These are phyloP conservation scores for Bimuria novae-zelandiae DNA, from an alignment of 2,329 filamentous ascomycete genomes.

Conservation along the genomic window DNA sequence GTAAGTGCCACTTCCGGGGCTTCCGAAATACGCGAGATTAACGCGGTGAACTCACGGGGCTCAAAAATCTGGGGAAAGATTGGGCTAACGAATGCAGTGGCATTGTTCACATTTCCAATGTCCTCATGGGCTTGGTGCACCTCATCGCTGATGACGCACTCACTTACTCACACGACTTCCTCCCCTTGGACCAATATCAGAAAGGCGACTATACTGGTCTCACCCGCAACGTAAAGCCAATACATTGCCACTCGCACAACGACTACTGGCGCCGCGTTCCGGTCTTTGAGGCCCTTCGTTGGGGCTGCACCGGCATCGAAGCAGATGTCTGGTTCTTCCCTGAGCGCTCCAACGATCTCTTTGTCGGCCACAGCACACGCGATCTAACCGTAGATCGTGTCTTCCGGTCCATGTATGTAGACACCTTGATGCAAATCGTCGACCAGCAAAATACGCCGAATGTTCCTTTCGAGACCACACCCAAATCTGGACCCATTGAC, in stretches of 20 bases:
- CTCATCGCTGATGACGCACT: conserved; percentile 44
- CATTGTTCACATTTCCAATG: conserved; percentile 48
- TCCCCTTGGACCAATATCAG: conserved; percentile 41
- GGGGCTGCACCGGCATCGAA: conserved; percentile 61
- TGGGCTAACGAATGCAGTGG: conserved; percentile 38
- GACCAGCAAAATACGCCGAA: conserved; percentile 54
- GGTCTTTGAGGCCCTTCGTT: conserved; percentile 59
- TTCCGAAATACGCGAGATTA: conserved; percentile 14
- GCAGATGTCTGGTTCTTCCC: conserved; percentile 61
- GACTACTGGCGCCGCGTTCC: conserved; percentile 63
- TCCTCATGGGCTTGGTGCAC: conserved; percentile 43
- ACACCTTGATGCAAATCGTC: conserved; percentile 56
- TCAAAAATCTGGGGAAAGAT: background rate
- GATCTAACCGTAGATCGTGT: conserved; percentile 54
- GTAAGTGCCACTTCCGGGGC: conserved; percentile 30
- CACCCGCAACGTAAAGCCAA: conserved; percentile 55
- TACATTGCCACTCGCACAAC: conserved; percentile 62
- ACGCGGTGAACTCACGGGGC: too few relatives aligned
- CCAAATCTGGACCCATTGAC: conserved; percentile 32
- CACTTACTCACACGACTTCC: conserved; percentile 49
- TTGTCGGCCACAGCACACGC: conserved; percentile 58
- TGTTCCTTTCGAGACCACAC: conserved; percentile 34
- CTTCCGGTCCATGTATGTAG: conserved; percentile 57
- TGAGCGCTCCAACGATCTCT: conserved; percentile 55
- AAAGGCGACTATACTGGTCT: conserved; percentile 47